Evolutionary conservation across 202 grass and related monocot species (phyloP).

Genomic region (Carex sylvatica): DNA sequence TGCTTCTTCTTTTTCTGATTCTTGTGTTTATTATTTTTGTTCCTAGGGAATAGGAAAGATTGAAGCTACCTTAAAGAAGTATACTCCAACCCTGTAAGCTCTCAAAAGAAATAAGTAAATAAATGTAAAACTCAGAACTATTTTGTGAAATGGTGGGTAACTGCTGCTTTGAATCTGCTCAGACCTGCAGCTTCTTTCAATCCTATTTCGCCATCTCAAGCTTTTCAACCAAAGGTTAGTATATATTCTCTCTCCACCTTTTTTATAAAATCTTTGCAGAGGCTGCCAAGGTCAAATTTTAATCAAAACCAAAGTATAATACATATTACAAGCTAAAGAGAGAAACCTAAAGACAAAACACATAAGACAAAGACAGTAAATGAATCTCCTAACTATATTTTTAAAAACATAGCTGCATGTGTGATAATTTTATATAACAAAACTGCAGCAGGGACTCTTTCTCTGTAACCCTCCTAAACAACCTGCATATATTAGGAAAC

Average conservation of each 20-base stretch:
- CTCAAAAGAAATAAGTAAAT: not conserved
- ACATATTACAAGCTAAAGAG: not conserved
- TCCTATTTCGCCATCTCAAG: slow-evolving; percentile 4
- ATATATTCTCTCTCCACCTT: not conserved
- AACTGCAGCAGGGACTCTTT: not conserved
- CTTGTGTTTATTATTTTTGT: slow-evolving; percentile 28
- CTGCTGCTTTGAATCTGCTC: not conserved
- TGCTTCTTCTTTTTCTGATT: slow-evolving; percentile 21
- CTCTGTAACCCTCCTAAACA: not conserved
- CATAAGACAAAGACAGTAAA: not conserved
- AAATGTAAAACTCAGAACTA: not conserved
- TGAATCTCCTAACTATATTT: not conserved
- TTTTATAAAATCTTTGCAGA: not conserved
- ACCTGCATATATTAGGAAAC: not conserved
- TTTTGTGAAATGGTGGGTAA: not conserved
- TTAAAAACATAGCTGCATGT: no score
- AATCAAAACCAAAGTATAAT: not conserved
- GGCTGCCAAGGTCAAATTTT: not conserved
- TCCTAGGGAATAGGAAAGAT: slow-evolving; percentile 79
- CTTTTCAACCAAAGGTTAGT: not conserved
- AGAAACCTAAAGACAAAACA: not conserved
- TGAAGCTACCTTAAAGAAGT: slow-evolving; percentile 60
- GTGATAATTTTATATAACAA: no score
- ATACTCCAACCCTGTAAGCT: slow-evolving; percentile 55
- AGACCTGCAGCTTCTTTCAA: not conserved